Base-by-base conservation (phyloP, 2,329 filamentous ascomycete genomes). In the Curvularia verruculosa region DNA sequence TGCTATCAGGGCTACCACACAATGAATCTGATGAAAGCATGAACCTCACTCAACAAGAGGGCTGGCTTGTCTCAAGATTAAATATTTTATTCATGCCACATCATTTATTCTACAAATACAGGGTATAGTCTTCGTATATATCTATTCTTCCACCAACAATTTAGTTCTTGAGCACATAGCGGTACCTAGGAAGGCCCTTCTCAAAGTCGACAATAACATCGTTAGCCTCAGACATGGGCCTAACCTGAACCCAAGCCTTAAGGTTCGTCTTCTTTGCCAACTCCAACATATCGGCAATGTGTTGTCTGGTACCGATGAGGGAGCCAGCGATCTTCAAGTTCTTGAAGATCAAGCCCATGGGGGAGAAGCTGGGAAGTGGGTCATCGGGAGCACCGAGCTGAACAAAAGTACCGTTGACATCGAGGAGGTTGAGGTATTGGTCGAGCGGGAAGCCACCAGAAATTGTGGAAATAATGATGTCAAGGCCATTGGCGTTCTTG, bases 351-450 rank as follows among this genome's bases (percentile, higher is more conserved):
- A 89, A 62, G 0, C 78, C 76, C 79, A 82, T 74, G 67, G 84
- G 83, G 2, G 83, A 83, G 58, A 86, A 78, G 47, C 73, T 67
- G 63, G 85, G 80, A 63, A 71, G 49, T 37, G 83, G 60, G 73
- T 79, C 76, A 66, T 91, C 89, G 0, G 89, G 88, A 1, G 84
- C 84, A 26, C 88, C 88, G 47, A 91, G 81, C 74, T 89, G 86
- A 54, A 89, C 82, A 64, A 89, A 86, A 13, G 80, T 80, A 5
- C 88, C 88, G 47, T 85, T 81, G 15, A 81, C 75, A 56, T 82
- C 80, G 31, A 91, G 78, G 8, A 91, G 79, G 13, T 76, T 67
- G 54, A 92, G 78, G 73, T 90, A 91, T 45, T 84, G 76, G 49
- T 76, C 72, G 23, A 90, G 70, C 10, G 67, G 63, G 84, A 90